Evolutionary conservation across 805 yeast genomes (phyloP), one percentile per base, ranked within the genome.

Genomic region (Saccharomycopsis vini): DNA sequence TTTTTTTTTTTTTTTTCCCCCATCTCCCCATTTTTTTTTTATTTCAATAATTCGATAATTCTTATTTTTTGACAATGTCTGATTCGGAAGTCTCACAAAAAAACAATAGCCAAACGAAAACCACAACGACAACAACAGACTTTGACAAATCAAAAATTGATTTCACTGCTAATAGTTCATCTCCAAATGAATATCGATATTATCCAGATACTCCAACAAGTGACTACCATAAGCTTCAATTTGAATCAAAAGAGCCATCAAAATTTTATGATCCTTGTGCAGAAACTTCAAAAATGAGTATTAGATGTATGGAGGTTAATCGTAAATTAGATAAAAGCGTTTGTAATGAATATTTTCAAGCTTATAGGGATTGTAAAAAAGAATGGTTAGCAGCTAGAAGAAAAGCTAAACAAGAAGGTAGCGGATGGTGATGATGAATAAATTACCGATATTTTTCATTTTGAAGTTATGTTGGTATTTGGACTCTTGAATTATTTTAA

Each of bases 181-280:
- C 43, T 2, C 30, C 44, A 15, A 40, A 63, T 0, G 77, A 77
- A 3, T 72, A 67, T 59, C 79, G 77, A 56, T 81, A 76, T 56
- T 87, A 83, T 55, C 97, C 97, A 0, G 98, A 92, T 52, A 77
- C 79, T 43, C 97, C 97, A 20, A 78, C 82, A 6, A 75, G 79
- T 32, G 72, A 75, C 42, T 63, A 75, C 21, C 89, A 85, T 58
- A 79, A 78, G 56, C 73, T 73, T 50, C 68, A 76, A 46, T 88
- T 88, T 68, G 68, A 77, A 1, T 64, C 75, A 15, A 89, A 90
- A 55, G 89, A 75, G 28, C 81, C 94, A 3, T 80, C 95, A 5
- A 77, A 82, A 58, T 92, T 71, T 61, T 90, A 82, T 56, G 97
- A 90, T 58, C 98, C 98, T 0, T 90, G 98, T 62, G 82, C 79